Evolutionary conservation across 768 basidiomycete genomes (phyloP), one percentile per base, ranked within the genome.

Genomic region (Psilocybe subaeruginosa): DNA sequence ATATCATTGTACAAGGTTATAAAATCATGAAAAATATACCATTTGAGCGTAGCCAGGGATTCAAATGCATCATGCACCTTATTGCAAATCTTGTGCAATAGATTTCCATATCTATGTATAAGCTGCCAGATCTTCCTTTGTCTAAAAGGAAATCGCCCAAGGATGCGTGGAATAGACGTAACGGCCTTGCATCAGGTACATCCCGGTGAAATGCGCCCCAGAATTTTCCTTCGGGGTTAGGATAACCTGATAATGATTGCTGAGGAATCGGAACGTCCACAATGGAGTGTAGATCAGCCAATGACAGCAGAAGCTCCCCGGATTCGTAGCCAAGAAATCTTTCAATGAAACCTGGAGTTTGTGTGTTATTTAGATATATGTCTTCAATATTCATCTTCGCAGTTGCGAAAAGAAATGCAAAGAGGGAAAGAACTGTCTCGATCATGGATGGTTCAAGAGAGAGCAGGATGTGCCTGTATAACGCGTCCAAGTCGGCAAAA

Each of bases 141-240:
- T 59, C 58, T n/a, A 52, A 23, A 17, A 59, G 58, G 17, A 59
- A 59, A 17, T 59, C 58, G 12, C 29, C 2, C 29, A 59, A 16
- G 23, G 58, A 59, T n/a, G 41, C 39, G 31, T 59, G 58, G 43
- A 30, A 53, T n/a, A 53, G 41, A 19, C 29, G 29, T 6, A 59
- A 11, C 7, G 33, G 9, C 6, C 33, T 3, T 43, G 39, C 23
- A 31, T 19, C 19, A 19, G 19, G 19, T 19, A 19, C 19, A 19
- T 19, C 19, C 19, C 2, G 19, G 19, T 19, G 19, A 19, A 19
- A 19, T 19, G 19, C 19, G 19, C 19, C 2, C 19, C 19, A 19
- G 19, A 19, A 1, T 1, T 19, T 19, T 19, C 19, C 19, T 19
- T 19, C 19, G 19, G 19, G 19, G 19, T n/a, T 7, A 8, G 31